Evolutionary conservation across 495 filamentous ascomycete species (phyloP).

Genomic region (Penicillium cinerascens): DNA sequence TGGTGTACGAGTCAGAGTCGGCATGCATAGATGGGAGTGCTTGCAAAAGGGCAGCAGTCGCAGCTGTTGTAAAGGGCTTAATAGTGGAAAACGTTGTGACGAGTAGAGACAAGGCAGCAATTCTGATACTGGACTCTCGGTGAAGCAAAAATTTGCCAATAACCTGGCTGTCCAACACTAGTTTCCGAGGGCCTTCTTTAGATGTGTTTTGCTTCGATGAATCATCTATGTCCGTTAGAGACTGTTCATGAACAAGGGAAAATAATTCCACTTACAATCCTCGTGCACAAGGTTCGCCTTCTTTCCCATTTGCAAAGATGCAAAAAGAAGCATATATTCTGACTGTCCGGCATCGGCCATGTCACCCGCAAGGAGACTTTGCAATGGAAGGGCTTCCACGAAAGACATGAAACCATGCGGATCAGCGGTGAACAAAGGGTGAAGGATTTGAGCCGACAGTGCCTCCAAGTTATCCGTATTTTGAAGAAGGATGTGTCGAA

Average conservation of each 20-base stretch:
- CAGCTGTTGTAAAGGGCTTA: slow-evolving; percentile 59
- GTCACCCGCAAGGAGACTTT: slow-evolving; percentile 38
- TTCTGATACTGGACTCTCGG: slow-evolving; percentile 59
- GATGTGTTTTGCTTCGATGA: slow-evolving; percentile 19
- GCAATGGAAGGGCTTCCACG: slow-evolving; percentile 45
- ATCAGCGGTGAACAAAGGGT: slow-evolving; percentile 63
- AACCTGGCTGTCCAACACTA: slow-evolving; percentile 39
- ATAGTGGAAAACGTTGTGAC: slow-evolving; percentile 66
- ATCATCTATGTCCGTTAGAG: slow-evolving; percentile 29
- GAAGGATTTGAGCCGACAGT: slow-evolving; percentile 70
- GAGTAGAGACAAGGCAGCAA: slow-evolving; percentile 72
- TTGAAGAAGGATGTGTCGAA: slow-evolving; percentile 36
- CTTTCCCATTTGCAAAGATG: slow-evolving; percentile 73
- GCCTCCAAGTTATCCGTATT: slow-evolving; percentile 57
- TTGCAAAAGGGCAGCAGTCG: slow-evolving; percentile 55
- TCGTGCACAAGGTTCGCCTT: slow-evolving; percentile 73
- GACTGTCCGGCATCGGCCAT: slow-evolving; percentile 41
- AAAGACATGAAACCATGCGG: slow-evolving; percentile 52
- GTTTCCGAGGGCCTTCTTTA: slow-evolving; percentile 12
- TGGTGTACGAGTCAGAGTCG: slow-evolving; percentile 78
- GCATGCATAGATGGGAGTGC: slow-evolving; percentile 67
- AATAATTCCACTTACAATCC: slow-evolving; percentile 49
- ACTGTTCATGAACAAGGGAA: background rate
- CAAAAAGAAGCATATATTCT: slow-evolving; percentile 60
- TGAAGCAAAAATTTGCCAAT: slow-evolving; percentile 57